Evolutionary conservation across 2,329 filamentous ascomycete species (phyloP).

Genomic region (Talaromyces piceae): DNA sequence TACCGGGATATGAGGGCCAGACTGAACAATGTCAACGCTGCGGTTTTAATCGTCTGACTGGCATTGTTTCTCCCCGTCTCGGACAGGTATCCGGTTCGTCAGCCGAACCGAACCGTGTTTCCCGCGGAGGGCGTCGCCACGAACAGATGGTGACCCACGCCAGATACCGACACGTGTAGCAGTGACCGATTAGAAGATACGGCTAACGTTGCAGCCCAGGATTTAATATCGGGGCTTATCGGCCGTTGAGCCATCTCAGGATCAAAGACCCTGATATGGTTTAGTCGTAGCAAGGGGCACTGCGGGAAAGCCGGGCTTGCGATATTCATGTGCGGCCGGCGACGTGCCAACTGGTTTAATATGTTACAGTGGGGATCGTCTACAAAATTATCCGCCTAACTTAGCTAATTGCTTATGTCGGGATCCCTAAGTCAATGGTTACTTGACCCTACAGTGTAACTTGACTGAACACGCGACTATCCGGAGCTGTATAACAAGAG

Average conservation of each 20-base stretch:
- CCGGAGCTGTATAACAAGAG: no score
- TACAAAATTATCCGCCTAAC: no score
- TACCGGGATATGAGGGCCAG: neutral
- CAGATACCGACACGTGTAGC: neutral
- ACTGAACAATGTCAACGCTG: neutral
- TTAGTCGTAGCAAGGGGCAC: neutral
- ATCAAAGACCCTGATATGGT: neutral
- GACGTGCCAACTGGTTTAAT: neutral
- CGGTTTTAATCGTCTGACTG: neutral
- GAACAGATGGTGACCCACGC: neutral
- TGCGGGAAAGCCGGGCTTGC: neutral
- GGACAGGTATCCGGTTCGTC: neutral
- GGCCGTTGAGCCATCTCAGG: neutral
- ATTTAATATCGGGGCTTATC: neutral
- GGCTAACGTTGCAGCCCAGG: neutral
- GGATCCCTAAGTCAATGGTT: no score
- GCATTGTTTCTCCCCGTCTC: neutral
- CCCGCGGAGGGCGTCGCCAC: neutral
- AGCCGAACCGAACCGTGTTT: conserved; percentile 1
- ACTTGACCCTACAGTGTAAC: no score
- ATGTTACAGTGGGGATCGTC: neutral
- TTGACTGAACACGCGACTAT: no score
- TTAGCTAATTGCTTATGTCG: no score
- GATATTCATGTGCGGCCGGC: neutral
- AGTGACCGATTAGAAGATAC: neutral